A percentile compares a stretch with the other conserved stretches of the same genome.
These are phyloP conservation scores for Aspergillus sp. DNA, from an alignment of 2,329 filamentous ascomycete genomes.

Conservation along the genomic window DNA sequence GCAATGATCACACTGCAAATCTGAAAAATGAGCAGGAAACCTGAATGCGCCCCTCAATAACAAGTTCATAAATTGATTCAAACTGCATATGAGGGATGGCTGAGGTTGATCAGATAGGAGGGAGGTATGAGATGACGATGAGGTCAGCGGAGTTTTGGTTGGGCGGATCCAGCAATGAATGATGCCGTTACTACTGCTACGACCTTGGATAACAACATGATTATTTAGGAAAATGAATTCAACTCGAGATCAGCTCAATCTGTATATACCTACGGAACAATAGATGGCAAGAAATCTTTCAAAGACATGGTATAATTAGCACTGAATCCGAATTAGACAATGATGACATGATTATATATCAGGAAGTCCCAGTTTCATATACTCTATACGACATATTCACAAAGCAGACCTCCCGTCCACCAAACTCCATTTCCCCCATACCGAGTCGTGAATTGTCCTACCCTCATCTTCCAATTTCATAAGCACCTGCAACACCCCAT, in stretches of 20 bases:
- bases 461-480: constrained; percentile 71
- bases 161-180: constrained; percentile 5
- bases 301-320: neutral
- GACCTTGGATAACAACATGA: too few relatives aligned
- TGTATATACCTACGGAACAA: too few relatives aligned
- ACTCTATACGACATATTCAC: constrained; percentile 10
- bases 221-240: too few relatives aligned
- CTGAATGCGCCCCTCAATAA: neutral
- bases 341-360: too few relatives aligned
- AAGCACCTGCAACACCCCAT: constrained; percentile 71
- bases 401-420: constrained; percentile 23
- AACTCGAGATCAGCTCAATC: too few relatives aligned
- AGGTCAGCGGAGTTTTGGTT: constrained; percentile 4
- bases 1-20: neutral
- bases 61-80: neutral
- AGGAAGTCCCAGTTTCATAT: neutral
- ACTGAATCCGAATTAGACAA: too few relatives aligned
- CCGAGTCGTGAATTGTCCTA: constrained; percentile 45
- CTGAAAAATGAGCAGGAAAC: neutral
- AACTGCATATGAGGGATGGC: too few relatives aligned
- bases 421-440: constrained; percentile 25
- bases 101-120: too few relatives aligned
- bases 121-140: neutral
- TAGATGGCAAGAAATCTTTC: neutral
- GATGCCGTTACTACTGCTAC: constrained; percentile 6